phyloP scores from a whole-genome alignment of 2,329 filamentous ascomycete genomes.

The Verticillium longisporum region DNA sequence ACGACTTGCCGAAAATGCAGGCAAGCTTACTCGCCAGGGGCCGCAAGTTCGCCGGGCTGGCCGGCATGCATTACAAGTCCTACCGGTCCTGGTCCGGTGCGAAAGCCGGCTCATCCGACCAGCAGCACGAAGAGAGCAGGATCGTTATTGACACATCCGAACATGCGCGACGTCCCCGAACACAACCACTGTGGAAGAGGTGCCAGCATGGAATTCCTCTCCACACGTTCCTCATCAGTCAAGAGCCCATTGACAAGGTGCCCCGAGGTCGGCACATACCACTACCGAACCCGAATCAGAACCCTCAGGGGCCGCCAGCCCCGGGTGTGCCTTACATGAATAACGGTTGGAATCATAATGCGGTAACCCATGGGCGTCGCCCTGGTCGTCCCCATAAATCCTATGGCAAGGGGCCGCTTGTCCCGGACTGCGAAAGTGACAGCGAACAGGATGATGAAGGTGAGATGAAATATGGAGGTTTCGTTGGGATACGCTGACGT shows the following conservation, averaged over 20 bases:
- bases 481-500: neutral
- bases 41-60: conserved; percentile 33
- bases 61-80: conserved; percentile 38
- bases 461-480: neutral
- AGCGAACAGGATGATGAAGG: neutral
- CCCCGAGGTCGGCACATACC: conserved; percentile 4
- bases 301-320: neutral
- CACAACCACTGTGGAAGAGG: neutral
- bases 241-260: conserved; percentile 9
- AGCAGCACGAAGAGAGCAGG: neutral
- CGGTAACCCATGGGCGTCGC: neutral
- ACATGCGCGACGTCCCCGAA: neutral
- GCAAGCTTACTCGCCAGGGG: conserved; percentile 30
- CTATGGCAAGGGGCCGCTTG: no score
- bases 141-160: conserved; percentile 5
- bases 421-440: neutral
- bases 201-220: neutral
- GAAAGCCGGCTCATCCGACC: neutral
- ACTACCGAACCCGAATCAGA: neutral
- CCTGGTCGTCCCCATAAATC: neutral
- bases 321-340: neutral
- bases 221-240: conserved; percentile 8
- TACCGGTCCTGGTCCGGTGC: conserved; percentile 20
- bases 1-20: conserved; percentile 13
- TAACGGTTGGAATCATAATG: neutral